Percentiles rank a stretch among this genome's conserved stretches.
Conservation (phyloP, 225 moss, liverwort and hornwort genomes). For the Neckera pumila region DNA sequence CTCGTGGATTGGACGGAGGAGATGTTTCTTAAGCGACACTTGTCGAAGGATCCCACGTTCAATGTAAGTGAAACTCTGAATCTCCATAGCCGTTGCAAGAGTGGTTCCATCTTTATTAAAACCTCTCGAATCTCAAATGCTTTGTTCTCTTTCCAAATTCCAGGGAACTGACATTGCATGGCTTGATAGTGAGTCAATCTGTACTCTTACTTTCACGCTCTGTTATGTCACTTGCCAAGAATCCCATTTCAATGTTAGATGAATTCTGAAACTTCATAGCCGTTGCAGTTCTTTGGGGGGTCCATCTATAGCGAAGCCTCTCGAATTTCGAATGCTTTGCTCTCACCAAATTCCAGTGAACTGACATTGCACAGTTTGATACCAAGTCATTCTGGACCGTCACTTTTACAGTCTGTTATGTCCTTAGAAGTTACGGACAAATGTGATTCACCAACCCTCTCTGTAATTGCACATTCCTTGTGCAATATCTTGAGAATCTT, state of each 20-base stretch:
- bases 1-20: slow-evolving; percentile 34
- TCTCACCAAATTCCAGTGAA: not conserved
- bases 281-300: not conserved
- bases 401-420: not conserved
- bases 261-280: not conserved
- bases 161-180: not conserved
- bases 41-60: slow-evolving; percentile 8
- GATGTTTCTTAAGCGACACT: slow-evolving; percentile 12
- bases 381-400: not conserved
- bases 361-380: not conserved
- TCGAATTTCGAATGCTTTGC: not conserved
- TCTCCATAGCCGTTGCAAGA: not conserved
- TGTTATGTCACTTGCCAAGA: not conserved
- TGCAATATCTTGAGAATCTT: not conserved
- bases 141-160: not conserved
- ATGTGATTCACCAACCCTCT: not conserved
- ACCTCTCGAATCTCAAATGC: not conserved
- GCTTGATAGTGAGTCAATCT: not conserved
- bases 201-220: not conserved
- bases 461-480: not conserved
- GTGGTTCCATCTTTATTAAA: not conserved
- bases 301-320: no score
- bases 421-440: not conserved
- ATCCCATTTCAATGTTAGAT: slow-evolving; percentile 8
- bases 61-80: slow-evolving; percentile 1